A percentile compares a stretch with the other conserved stretches of the same genome.
Evolutionary conservation across 257 asterid species (phyloP).

Genomic region (Scutellaria minor): DNA sequence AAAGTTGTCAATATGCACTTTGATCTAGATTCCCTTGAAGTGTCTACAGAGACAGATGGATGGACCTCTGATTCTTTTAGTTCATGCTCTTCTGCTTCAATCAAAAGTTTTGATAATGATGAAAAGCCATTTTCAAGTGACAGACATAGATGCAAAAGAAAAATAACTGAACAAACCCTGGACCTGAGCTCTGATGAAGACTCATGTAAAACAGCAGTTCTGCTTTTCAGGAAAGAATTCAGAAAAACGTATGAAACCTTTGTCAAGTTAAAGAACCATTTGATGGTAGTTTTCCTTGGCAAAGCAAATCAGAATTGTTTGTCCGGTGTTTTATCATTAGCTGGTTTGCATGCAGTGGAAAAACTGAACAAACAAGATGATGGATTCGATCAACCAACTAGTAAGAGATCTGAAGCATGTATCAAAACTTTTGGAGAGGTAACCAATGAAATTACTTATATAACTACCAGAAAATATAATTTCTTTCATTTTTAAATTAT

Average conservation of each 20-base stretch:
- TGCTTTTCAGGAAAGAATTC: conserved; percentile 44
- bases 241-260: conserved; percentile 44
- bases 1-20: conserved; percentile 30
- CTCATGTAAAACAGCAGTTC: conserved; percentile 32
- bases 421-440: conserved; percentile 45
- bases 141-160: conserved; percentile 10
- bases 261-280: conserved; percentile 42
- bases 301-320: conserved; percentile 34
- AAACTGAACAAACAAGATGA: conserved; percentile 33
- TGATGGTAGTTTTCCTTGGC: conserved; percentile 36
- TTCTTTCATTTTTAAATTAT: conserved; percentile 8
- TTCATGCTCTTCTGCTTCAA: conserved; percentile 47
- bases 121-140: conserved; percentile 31
- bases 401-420: conserved; percentile 39
- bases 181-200: conserved; percentile 34
- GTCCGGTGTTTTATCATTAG: conserved; percentile 21
- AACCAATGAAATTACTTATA: conserved; percentile 1
- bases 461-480: background rate
- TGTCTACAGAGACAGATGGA: conserved; percentile 38
- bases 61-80: conserved; percentile 42
- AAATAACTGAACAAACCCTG: conserved; percentile 28
- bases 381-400: conserved; percentile 37
- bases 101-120: conserved; percentile 37
- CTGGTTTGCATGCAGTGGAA: conserved; percentile 32
- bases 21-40: conserved; percentile 31